Evolutionary conservation across 768 basidiomycete species (phyloP).

Genomic region (Holtermanniella nyarrowii): DNA sequence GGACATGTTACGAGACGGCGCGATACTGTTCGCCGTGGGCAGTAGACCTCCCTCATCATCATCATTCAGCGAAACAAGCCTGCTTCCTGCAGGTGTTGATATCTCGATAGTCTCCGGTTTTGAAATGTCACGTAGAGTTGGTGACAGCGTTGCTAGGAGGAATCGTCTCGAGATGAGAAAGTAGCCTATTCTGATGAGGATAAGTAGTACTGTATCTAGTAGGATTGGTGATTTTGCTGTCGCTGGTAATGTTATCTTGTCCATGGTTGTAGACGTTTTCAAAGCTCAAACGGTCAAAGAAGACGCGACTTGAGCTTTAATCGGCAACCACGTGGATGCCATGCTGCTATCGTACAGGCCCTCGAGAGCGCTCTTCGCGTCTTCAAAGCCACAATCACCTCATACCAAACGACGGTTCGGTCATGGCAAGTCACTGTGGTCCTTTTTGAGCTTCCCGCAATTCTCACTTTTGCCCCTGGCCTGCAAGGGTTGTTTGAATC

Average conservation of each 20-base stretch:
- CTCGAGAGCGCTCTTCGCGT: too few relatives aligned
- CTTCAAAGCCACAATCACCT: too few relatives aligned
- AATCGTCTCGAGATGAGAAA: slow-evolving; percentile 31
- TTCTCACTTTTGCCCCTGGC: too few relatives aligned
- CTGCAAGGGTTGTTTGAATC: too few relatives aligned
- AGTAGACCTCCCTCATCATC: neutral
- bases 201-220: slow-evolving; percentile 27
- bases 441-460: too few relatives aligned
- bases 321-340: too few relatives aligned
- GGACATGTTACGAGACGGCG: neutral
- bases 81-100: neutral
- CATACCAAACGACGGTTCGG: too few relatives aligned
- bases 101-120: slow-evolving; percentile 9
- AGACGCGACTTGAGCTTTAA: too few relatives aligned
- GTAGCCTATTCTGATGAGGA: slow-evolving; percentile 22
- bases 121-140: slow-evolving; percentile 31
- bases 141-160: slow-evolving; percentile 27
- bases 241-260: neutral
- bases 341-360: too few relatives aligned
- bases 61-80: neutral
- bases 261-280: too few relatives aligned
- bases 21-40: neutral
- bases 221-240: slow-evolving; percentile 17
- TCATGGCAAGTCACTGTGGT: too few relatives aligned
- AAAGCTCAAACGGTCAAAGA: too few relatives aligned